phyloP scores from a whole-genome alignment of 129 eudicot species.

The Kitagawia praeruptora region DNA sequence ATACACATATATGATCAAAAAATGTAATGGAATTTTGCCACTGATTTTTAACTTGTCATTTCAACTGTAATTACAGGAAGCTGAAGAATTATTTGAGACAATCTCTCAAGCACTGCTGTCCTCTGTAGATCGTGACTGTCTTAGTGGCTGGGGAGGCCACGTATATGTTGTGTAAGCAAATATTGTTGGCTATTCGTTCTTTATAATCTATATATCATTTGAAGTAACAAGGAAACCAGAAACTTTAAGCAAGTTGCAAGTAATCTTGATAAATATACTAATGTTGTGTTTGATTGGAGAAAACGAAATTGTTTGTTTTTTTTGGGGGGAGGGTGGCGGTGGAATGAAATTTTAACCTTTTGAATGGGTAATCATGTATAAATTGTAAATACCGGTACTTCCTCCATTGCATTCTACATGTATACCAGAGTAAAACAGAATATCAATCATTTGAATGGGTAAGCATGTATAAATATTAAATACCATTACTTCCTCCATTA shows the following conservation, averaged over 20 bases:
- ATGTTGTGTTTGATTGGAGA: neutral
- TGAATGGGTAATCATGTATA: too few relatives aligned
- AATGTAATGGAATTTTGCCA: neutral
- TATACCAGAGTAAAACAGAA: too few relatives aligned
- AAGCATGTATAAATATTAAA: too few relatives aligned
- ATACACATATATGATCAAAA: neutral
- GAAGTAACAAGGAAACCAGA: neutral
- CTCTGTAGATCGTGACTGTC: slow-evolving; percentile 89
- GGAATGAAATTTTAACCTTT: too few relatives aligned
- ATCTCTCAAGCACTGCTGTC: slow-evolving; percentile 86
- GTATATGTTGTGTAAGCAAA: slow-evolving; percentile 82
- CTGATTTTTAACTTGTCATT: neutral
- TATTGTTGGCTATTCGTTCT: neutral
- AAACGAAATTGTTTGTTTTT: too few relatives aligned
- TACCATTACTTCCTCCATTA: neutral
- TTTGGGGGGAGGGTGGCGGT: neutral
- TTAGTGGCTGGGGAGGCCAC: slow-evolving; percentile 99
- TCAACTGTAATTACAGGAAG: slow-evolving; percentile 38
- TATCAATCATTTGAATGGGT: too few relatives aligned
- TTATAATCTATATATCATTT: neutral
- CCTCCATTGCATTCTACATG: too few relatives aligned
- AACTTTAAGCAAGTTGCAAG: neutral
- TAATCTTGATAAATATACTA: neutral
- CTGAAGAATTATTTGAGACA: slow-evolving; percentile 94
- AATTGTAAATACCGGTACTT: too few relatives aligned